A percentile compares a stretch with the other conserved stretches of the same genome.
These are phyloP conservation scores for Macrotyloma uniflorum DNA, from an alignment of 306 rosid genomes.

Conservation along the genomic window DNA sequence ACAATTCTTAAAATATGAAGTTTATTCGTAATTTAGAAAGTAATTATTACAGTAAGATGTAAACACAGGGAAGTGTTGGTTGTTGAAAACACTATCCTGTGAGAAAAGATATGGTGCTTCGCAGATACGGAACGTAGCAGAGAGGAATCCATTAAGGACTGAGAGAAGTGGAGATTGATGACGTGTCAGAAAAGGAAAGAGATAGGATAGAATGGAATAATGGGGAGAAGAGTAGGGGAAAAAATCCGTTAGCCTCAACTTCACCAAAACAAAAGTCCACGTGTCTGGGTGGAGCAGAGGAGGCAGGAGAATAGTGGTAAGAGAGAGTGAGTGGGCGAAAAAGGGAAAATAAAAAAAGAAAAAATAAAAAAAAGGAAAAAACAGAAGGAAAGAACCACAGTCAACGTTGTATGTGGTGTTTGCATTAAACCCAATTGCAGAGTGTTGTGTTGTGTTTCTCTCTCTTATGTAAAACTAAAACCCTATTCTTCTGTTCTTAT, in stretches of 20 bases:
- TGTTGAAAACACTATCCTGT: too few relatives aligned
- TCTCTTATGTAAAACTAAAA: not conserved
- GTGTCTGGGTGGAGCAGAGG: not conserved
- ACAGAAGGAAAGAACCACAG: not conserved
- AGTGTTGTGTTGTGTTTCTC: not conserved
- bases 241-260: constrained; percentile 35
- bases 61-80: too few relatives aligned
- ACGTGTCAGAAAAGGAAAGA: not conserved
- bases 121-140: not conserved
- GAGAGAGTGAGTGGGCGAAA: not conserved
- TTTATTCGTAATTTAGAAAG: too few relatives aligned
- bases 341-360: not conserved
- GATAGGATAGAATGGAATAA: not conserved
- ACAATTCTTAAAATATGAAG: too few relatives aligned
- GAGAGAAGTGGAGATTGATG: not conserved
- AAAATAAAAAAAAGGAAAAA: not conserved
- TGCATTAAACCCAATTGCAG: constrained; percentile 42
- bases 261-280: not conserved
- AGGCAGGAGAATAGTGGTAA: not conserved
- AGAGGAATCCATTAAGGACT: not conserved
- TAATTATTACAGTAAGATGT: too few relatives aligned
- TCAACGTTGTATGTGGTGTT: constrained; percentile 24
- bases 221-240: not conserved
- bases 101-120: too few relatives aligned
- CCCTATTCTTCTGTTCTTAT: not conserved